Evolutionary conservation across 129 eudicot genomes (phyloP), one percentile per base, ranked within the genome.

Genomic region (Erigeron canadensis): DNA sequence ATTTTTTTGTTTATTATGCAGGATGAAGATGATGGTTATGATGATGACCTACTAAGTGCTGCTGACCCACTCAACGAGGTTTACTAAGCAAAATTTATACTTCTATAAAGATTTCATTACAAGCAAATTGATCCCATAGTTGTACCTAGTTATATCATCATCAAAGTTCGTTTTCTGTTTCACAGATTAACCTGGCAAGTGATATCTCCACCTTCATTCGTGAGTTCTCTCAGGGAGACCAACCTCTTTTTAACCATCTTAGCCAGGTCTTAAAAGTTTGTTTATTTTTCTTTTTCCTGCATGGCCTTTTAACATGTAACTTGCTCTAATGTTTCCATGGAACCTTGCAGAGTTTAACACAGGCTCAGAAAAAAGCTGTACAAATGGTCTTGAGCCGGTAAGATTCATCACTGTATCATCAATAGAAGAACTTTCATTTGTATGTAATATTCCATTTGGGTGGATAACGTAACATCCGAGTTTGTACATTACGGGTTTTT

Each of bases 41-140:
- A 94, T 16, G 99, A 88, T 64, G 99, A 94, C 21, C 76, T 90
- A 69, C 68, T 89, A 8, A 63, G 92, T 72, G 65, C 90, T 77
- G 81, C 87, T 39, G 99, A 94, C 60, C 97, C 99, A 69, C 88
- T 94, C 72, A 87, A 94, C 51, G 90, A 94, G 97, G 99, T 94
- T 43, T 54, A 22, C n/a, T 47, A 66, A 65, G 46, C 70, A 28
- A 42, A 54, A 46, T 41, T 64, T 45, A 61, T 68, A 34, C 40
- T 67, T 56, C 11, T 50, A 19, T 74, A 1, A n/a, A 28, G 45
- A 45, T 47, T 23, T 28, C 8, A 57, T 44, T 50, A 9, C 13
- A 40, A 5, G 10, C 8, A 18, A 42, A 15, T 54, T 51, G 18
- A 45, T 55, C 16, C n/a, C 3, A 7, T 10, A 45, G 4, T 46